These are phyloP conservation scores for Candida ascalaphidarum DNA, from an alignment of 805 yeast genomes.

Conservation along the genomic window DNA sequence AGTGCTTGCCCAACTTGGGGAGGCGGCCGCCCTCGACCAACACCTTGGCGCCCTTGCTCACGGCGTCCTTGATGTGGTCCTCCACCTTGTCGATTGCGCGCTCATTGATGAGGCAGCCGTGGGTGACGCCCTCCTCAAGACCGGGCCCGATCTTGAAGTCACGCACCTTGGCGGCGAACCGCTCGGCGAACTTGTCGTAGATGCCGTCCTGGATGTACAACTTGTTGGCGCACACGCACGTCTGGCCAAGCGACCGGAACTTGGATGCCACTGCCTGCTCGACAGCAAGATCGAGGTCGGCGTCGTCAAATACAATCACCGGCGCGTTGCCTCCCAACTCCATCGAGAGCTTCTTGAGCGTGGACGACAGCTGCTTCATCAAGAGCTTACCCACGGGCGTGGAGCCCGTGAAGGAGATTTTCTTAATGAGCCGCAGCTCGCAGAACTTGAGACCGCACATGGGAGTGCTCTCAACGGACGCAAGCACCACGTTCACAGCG, in stretches of 20 bases:
- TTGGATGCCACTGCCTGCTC: slow-evolving; percentile 59
- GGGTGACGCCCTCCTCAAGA: slow-evolving; percentile 47
- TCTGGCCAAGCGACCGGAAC: slow-evolving; percentile 73
- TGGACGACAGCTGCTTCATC: slow-evolving; percentile 50
- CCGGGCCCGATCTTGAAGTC: slow-evolving; percentile 56
- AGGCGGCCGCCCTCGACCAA: slow-evolving; percentile 52
- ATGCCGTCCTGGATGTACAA: slow-evolving; percentile 54
- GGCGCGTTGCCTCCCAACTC: slow-evolving; percentile 84
- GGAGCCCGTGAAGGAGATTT: slow-evolving; percentile 74
- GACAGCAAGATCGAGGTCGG: slow-evolving; percentile 58
- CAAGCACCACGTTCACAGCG: slow-evolving; percentile 49
- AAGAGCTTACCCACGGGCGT: slow-evolving; percentile 64
- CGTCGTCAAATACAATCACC: slow-evolving; percentile 66
- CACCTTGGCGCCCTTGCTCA: slow-evolving; percentile 54
- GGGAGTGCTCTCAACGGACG: slow-evolving; percentile 35
- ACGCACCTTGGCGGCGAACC: slow-evolving; percentile 38
- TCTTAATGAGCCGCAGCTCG: slow-evolving; percentile 44
- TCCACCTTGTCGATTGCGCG: slow-evolving; percentile 55
- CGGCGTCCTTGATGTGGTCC: slow-evolving; percentile 59
- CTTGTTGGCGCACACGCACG: slow-evolving; percentile 76
- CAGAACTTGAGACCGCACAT: slow-evolving; percentile 46
- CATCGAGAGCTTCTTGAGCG: slow-evolving; percentile 62
- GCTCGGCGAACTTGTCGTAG: slow-evolving; percentile 52
- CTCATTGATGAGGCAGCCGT: slow-evolving; percentile 68
- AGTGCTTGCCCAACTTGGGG: slow-evolving; percentile 50